Evolutionary conservation across 1,139 yeast species (phyloP), one percentile per base, ranked within the genome.

Genomic region (Yamadazyma conglobata): DNA sequence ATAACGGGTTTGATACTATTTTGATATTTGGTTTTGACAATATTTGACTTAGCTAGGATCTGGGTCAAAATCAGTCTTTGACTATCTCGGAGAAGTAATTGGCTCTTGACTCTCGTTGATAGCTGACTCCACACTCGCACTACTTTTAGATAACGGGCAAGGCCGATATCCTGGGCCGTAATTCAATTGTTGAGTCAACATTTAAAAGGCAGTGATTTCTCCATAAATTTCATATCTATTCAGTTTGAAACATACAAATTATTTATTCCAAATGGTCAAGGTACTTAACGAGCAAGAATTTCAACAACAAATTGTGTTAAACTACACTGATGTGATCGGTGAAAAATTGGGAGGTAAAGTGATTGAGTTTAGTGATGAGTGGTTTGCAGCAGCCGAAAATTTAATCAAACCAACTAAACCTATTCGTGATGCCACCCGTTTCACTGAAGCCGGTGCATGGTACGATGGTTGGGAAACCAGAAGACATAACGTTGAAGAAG

Each of bases 401-500:
- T 70, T 89, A 50, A 79, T 87, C 56, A 79, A 84, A 51, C 89
- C 96, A 21, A 70, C 70, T 32, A 70, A 79, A 6, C 94, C 96
- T 4, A 73, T 86, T 35, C 70, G 93, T 50, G 94, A 86, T 49
- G 82, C 85, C 14, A 80, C 88, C 12, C 68, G 73, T 47, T 89
- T 86, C 58, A 77, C 83, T 4, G 82, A 76, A 42, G 76, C 89
- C 4, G 97, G 97, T 32, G 95, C 95, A 5, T 88, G 96, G 96
- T 89, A 85, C 53, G 97, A 89, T 47, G 97, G 97, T 10, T 89
- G 97, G 97, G 97, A 89, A 58, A 88, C 97, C 14, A 73, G 96
- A 55, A 74, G 97, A 59, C 97, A 89, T 65, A 89, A 89, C 57
- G 60, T 76, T 2, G 82, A 69, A 38, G 87, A 78, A 34, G 84